Evolutionary conservation across 768 basidiomycete species (phyloP), one percentile per base, ranked within the genome.

Genomic region (Tulasnella sp.): DNA sequence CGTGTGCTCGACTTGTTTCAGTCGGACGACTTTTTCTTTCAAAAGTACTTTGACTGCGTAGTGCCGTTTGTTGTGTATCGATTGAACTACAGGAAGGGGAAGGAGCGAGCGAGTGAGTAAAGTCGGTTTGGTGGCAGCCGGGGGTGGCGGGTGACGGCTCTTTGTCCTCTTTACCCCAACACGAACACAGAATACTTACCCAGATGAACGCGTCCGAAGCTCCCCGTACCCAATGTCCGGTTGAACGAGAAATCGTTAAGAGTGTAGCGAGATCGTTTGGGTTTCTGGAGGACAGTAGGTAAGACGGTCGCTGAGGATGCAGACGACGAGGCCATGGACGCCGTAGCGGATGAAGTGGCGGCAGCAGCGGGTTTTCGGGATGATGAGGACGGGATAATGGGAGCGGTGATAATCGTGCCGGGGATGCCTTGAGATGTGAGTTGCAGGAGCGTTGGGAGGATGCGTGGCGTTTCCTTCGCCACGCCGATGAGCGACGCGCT

Each of bases 1-100:
- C 59, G 97, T 98, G 77, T 99, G 97, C 78, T 98, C 94, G 66
- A 98, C 88, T 79, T 99, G 97, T 82, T 98, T 97, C 80, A 93
- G 87, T 76, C 86, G 87, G 70, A 93, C 92, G 69, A 98, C 91
- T 79, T 92, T 90, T 74, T 95, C 94, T 79, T 98, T 98, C 82
- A 86, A 90, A 75, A 98, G 83, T 8, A 98, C 94, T 79, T 98
- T 98, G 84, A 96, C 88, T 65, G 95, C 95, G 79, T 96, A 98
- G 80, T 92, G 95, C 17, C 95, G 90, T n/a, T 91, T 85, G 78
- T 96, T 97, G 78, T 96, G 93, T 81, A 89, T 91, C 79, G 93
- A 95, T 73, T 91, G 88, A 35, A 94, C 94, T 94, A 78, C 17
- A 62, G 22, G 41, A 65, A 22, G 52, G 44, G 76, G 16, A 78